Base-by-base conservation (phyloP, 2,329 filamentous ascomycete genomes). In the Myriosclerotinia duriaeana region DNA sequence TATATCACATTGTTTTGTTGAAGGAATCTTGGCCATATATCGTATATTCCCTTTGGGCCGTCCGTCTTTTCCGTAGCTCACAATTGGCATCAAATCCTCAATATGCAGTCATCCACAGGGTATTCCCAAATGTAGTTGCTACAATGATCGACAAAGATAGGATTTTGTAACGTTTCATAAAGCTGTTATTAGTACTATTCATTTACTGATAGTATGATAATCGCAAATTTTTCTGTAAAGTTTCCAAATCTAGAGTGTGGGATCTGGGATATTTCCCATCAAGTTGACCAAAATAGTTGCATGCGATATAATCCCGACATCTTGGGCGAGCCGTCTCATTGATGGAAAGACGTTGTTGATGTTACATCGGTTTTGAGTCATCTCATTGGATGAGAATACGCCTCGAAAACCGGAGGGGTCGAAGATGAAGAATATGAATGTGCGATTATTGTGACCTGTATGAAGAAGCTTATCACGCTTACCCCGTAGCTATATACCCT, bases 311-410 rank as follows among this genome's bases (percentile, higher is more conserved):
- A 42, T 15, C 22, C 14, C 36, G 22, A 42, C 12, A 34, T 36
- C 20, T 15, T 46, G 55, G 17, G 30, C 55, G n/a, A 44, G 40
- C 22, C 14, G 26, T 58, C 40, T 42, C 42, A 34, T n/a, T 8
- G 17, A 59, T 59, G 55, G 40, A 26, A 42, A 11, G 11, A 11
- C 36, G 26, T 26, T 26, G 26, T 36, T 14, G 20, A n/a, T 40
- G 38, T 56, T 59, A 14, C 55, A 34, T 34, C 26, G 14, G 12
- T 17, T 59, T 9, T n/a, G 7, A n/a, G 15, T 2, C 3, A 34
- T 59, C 55, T 36, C n/a, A 59, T 46, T 59, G 55, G 55, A 15
- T 40, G 26, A 59, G 40, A 58, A 9, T 30, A 40, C 55, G 55
- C 17, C 22, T 58, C 42, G 22, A 46, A 44, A 44, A 34, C 4